Conservation (phyloP, 495 filamentous ascomycete species). For the Tuber umbilicatum region DNA sequence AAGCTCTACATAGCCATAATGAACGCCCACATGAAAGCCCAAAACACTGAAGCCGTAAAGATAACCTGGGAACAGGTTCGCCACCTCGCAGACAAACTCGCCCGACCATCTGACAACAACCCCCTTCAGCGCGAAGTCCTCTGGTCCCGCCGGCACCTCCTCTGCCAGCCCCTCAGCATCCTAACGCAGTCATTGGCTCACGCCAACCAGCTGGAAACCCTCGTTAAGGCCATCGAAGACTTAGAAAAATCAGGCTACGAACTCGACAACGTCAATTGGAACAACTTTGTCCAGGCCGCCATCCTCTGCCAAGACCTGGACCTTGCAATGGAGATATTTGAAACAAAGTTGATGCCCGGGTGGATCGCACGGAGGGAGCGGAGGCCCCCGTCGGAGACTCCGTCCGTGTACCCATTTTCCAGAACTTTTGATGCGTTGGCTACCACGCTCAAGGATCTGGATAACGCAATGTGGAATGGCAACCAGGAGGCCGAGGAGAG, state of each 20-base stretch:
- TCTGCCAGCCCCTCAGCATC: conserved; percentile 31
- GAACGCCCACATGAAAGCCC: conserved; percentile 32
- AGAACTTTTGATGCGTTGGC: conserved; percentile 36
- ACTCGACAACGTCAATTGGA: conserved; percentile 42
- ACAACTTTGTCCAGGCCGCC: conserved; percentile 38
- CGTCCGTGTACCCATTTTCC: conserved; percentile 33
- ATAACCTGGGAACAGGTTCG: conserved; percentile 24
- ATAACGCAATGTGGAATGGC: conserved; percentile 20
- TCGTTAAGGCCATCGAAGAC: conserved; percentile 17
- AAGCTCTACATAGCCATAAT: conserved; percentile 39
- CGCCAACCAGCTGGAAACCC: conserved; percentile 17
- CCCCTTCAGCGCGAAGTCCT: conserved; percentile 7
- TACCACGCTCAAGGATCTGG: conserved; percentile 21
- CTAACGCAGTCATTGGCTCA: conserved; percentile 31
- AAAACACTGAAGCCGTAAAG: conserved; percentile 27
- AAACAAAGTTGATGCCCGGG: conserved; percentile 36
- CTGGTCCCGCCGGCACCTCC: conserved; percentile 16
- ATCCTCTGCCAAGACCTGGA: conserved; percentile 16
- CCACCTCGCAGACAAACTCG: conserved; percentile 17
- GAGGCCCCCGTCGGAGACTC: conserved; percentile 16
- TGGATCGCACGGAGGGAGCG: conserved; percentile 19
- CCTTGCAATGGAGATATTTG: conserved; percentile 32
- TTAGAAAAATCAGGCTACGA: conserved; percentile 28
- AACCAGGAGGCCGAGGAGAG: conserved; percentile 22
- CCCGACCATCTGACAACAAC: conserved; percentile 6